Evolutionary conservation across 441 rosid genomes (phyloP).

Genomic region (Kokia cookei): DNA sequence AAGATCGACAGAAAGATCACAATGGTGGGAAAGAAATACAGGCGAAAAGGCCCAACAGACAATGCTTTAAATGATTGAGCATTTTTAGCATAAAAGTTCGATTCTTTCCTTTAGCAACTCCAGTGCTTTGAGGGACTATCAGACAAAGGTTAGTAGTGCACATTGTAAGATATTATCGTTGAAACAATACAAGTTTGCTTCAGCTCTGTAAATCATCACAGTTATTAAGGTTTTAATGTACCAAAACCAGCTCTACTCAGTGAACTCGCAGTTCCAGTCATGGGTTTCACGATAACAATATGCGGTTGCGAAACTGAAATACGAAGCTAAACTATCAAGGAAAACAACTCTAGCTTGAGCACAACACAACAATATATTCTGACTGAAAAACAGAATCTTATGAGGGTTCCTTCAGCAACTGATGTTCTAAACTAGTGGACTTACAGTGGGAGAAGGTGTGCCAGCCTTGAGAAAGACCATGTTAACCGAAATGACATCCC

Average conservation of each 20-base stretch:
- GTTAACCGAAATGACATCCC: constrained; percentile 81
- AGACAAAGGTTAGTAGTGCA: not conserved
- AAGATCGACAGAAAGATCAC: not conserved
- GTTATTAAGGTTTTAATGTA: not conserved
- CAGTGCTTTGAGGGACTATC: not conserved
- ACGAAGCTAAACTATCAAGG: not conserved
- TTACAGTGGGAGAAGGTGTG: constrained; percentile 87
- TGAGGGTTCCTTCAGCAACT: not conserved
- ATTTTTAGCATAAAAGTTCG: not conserved
- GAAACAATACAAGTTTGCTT: not conserved
- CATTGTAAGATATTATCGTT: not conserved
- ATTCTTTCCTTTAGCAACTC: not conserved
- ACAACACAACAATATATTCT: not conserved
- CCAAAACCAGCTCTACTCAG: not conserved
- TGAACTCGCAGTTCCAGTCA: not conserved
- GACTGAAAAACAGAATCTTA: not conserved
- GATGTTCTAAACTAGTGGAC: not conserved
- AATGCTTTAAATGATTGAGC: not conserved
- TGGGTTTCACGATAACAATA: not conserved
- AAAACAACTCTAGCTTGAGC: not conserved
- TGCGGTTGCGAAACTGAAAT: not conserved
- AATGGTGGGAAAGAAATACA: not conserved
- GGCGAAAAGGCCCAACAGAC: not conserved
- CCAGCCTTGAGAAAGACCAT: constrained; percentile 86
- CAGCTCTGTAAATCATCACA: not conserved